A percentile compares a stretch with the other conserved stretches of the same genome.
These are phyloP conservation scores for Acanthamoeba triangularis DNA, from an alignment of 208 protist species.

Conservation along the genomic window DNA sequence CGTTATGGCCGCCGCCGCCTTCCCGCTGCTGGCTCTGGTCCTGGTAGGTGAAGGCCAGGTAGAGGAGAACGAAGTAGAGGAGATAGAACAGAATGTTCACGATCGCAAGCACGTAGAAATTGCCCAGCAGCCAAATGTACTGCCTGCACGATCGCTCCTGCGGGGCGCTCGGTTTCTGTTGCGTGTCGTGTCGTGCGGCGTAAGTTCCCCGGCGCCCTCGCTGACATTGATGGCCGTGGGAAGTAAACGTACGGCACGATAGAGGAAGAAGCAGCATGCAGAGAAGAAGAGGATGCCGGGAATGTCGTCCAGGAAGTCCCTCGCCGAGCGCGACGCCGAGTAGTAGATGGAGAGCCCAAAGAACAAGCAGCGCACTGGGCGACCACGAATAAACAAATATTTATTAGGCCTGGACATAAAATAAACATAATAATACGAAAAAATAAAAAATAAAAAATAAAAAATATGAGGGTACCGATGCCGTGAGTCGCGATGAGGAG, in stretches of 20 bases:
- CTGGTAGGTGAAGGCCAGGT: slow-evolving; percentile 31
- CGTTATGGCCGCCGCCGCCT: background rate
- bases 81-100: slow-evolving; percentile 2
- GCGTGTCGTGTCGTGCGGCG: background rate
- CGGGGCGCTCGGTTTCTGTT: background rate
- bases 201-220: too few relatives aligned
- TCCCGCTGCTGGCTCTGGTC: background rate
- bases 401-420: slow-evolving; percentile 15
- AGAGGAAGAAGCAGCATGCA: background rate
- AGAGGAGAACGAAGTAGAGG: slow-evolving; percentile 32
- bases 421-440: background rate
- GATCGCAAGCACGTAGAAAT: background rate
- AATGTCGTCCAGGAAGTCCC: slow-evolving; percentile 33
- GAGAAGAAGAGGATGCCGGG: slow-evolving; percentile 43
- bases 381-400: background rate
- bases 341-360: background rate
- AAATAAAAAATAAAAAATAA: background rate
- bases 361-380: background rate
- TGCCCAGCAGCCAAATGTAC: slow-evolving; percentile 3
- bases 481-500: slow-evolving; percentile 13
- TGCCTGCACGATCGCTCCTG: background rate
- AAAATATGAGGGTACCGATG: background rate
- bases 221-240: background rate
- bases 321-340: background rate
- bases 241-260: background rate